Evolutionary conservation across 2,329 filamentous ascomycete species (phyloP).

Genomic region (Gremmenia infestans): DNA sequence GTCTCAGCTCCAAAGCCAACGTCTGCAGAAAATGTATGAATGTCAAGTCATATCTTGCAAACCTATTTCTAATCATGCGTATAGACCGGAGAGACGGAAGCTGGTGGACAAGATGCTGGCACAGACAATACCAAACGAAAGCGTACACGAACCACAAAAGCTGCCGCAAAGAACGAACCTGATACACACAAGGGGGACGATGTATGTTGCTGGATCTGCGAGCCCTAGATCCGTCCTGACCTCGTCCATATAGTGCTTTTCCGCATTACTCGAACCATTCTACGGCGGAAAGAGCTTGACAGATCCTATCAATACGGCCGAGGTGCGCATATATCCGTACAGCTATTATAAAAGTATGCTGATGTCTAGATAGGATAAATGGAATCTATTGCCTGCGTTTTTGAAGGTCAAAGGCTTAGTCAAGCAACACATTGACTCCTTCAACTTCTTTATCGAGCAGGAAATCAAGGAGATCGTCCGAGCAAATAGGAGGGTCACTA

Average conservation of each 20-base stretch:
- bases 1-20: conserved; percentile 12
- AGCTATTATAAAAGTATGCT: no score
- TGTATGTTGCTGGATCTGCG: conserved; percentile 11
- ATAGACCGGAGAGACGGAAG: background rate
- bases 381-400: conserved; percentile 95
- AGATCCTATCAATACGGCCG: conserved; percentile 64
- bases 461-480: conserved; percentile 96
- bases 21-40: conserved; percentile 15
- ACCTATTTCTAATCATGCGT: background rate
- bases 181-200: conserved; percentile 20
- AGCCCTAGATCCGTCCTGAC: conserved; percentile 2
- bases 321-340: conserved; percentile 20
- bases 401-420: conserved; percentile 93
- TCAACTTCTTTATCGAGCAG: conserved; percentile 96
- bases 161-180: conserved; percentile 14
- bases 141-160: conserved; percentile 18
- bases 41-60: background rate
- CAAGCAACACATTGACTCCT: conserved; percentile 86
- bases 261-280: conserved; percentile 63
- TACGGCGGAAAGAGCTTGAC: conserved; percentile 64
- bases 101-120: background rate
- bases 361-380: conserved; percentile 66
- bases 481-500: conserved; percentile 81
- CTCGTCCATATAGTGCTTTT: conserved; percentile 41
- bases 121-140: conserved; percentile 23